phyloP scores from a whole-genome alignment of 176 grass and related monocot genomes.

The Aegilops umbellulata region DNA sequence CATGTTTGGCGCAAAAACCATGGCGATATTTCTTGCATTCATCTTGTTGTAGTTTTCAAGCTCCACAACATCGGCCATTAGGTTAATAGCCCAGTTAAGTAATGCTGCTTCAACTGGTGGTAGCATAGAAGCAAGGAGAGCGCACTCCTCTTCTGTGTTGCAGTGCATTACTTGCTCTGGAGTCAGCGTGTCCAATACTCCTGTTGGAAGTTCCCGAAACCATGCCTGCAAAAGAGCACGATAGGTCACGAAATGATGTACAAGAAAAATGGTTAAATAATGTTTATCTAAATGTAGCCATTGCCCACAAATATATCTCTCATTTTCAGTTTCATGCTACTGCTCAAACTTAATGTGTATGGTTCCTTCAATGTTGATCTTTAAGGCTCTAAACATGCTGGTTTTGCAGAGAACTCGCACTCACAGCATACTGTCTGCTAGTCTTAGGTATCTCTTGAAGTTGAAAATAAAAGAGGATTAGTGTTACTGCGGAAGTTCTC shows the following conservation, averaged over 20 bases:
- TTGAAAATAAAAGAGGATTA: not conserved
- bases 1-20: constrained; percentile 99
- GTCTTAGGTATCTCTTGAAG: not conserved
- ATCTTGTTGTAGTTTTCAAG: constrained; percentile 88
- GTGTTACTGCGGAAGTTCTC: constrained; percentile 3
- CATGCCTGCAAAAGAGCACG: constrained; percentile 64
- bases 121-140: constrained; percentile 52
- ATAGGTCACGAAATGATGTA: not conserved
- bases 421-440: not conserved
- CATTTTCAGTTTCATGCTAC: not conserved
- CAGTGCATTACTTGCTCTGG: constrained; percentile 83
- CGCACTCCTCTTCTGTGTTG: constrained; percentile 77
- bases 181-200: constrained; percentile 63
- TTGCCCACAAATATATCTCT: not conserved
- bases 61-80: constrained; percentile 92
- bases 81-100: constrained; percentile 85
- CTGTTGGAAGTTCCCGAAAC: constrained; percentile 88
- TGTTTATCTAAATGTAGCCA: not conserved
- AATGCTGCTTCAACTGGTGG: constrained; percentile 69
- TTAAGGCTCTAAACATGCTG: constrained; percentile 1
- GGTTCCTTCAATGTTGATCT: not conserved
- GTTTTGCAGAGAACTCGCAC: not conserved
- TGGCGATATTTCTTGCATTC: constrained; percentile 91
- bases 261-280: not conserved
- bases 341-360: constrained; percentile 1